These are phyloP conservation scores for Kwoniella botswanensis DNA, from an alignment of 768 basidiomycete genomes.

Conservation along the genomic window DNA sequence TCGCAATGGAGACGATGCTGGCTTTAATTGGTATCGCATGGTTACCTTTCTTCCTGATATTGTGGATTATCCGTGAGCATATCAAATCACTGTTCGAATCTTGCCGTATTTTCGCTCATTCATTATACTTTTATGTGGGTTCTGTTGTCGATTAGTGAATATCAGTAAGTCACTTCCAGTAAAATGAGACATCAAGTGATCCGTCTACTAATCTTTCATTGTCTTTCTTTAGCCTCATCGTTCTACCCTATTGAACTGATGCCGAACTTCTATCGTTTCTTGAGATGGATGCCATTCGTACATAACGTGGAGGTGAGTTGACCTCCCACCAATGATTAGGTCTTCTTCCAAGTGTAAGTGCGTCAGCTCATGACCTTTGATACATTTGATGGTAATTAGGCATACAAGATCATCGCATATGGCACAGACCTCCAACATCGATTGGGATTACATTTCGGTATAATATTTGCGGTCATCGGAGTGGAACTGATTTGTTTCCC, in stretches of 20 bases:
- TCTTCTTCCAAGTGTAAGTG: background rate
- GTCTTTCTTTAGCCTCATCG: conserved; percentile 38
- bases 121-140: background rate
- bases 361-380: background rate
- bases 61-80: conserved; percentile 54
- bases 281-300: conserved; percentile 48
- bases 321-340: background rate
- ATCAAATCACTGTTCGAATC: too few relatives aligned
- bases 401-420: conserved; percentile 56
- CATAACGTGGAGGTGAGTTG: conserved; percentile 36
- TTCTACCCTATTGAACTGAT: conserved; percentile 56
- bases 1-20: conserved; percentile 55
- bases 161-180: conserved; percentile 36
- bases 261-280: conserved; percentile 50
- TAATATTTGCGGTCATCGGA: conserved; percentile 50
- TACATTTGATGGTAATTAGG: conserved; percentile 18
- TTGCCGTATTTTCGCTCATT: background rate
- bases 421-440: conserved; percentile 41
- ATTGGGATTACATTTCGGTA: conserved; percentile 54
- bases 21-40: conserved; percentile 33
- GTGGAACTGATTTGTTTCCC: conserved; percentile 45
- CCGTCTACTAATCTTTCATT: background rate
- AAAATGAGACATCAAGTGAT: too few relatives aligned
- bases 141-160: conserved; percentile 38
- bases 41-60: conserved; percentile 53